Evolutionary conservation across 2,329 filamentous ascomycete genomes (phyloP).

Genomic region (Xylaria digitata): DNA sequence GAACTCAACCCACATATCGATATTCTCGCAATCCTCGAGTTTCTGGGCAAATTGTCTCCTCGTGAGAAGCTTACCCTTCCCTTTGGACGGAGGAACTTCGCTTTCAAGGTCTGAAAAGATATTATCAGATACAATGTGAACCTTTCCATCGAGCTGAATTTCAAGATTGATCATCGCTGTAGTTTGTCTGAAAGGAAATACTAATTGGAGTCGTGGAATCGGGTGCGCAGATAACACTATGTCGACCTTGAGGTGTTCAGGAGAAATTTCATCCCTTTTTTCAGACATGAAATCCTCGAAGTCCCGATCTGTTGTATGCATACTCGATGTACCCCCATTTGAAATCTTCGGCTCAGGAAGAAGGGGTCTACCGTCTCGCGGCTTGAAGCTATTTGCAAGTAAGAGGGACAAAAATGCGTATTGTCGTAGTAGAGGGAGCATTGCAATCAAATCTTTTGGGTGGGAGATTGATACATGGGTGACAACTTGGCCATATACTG

Average conservation of each 20-base stretch:
- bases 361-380: slow-evolving; percentile 46
- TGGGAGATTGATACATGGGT: slow-evolving; percentile 80
- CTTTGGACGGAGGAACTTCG: slow-evolving; percentile 19
- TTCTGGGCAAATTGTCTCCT: slow-evolving; percentile 40
- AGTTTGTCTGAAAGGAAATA: slow-evolving; percentile 62
- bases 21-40: slow-evolving; percentile 46
- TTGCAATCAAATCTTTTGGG: slow-evolving; percentile 77
- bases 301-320: slow-evolving; percentile 38
- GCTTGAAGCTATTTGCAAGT: slow-evolving; percentile 70
- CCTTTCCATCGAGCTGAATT: slow-evolving; percentile 68
- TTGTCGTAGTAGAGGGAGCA: slow-evolving; percentile 80
- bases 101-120: slow-evolving; percentile 50
- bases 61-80: slow-evolving; percentile 28
- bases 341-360: slow-evolving; percentile 36
- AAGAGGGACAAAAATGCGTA: slow-evolving; percentile 77
- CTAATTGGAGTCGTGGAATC: slow-evolving; percentile 61
- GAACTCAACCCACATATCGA: slow-evolving; percentile 47
- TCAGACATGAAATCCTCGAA: slow-evolving; percentile 41
- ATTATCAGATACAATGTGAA: slow-evolving; percentile 70
- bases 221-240: slow-evolving; percentile 65
- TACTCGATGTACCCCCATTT: slow-evolving; percentile 38
- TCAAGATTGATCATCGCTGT: slow-evolving; percentile 68
- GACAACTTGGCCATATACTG: slow-evolving; percentile 75
- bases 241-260: slow-evolving; percentile 54
- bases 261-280: slow-evolving; percentile 8